Base-by-base conservation (phyloP, 2,329 filamentous ascomycete genomes). In the Saccharata proteae region DNA sequence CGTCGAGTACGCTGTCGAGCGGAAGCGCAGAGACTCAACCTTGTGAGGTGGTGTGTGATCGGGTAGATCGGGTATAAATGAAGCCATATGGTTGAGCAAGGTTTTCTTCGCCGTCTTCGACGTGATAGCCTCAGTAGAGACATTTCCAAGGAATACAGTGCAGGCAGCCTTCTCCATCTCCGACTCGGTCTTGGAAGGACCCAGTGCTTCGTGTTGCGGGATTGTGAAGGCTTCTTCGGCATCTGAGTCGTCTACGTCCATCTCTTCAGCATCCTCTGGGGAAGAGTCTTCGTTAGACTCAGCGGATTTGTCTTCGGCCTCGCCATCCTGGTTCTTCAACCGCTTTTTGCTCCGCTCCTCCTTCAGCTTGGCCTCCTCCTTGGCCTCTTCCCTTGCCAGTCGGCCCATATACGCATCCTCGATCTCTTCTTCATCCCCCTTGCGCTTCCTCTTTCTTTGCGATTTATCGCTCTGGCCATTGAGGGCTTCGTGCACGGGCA, bases 81-180 rank as follows among this genome's bases (percentile, higher is more conserved):
- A 84, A n/a, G 71, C 67, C 26, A 94, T 71, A 53, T 94, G 83
- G 24, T 69, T 64, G 42, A 83, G 62, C 17, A 94, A 69, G 3
- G 69, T 69, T 62, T 84, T 92, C 59, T 83, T 85, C 19, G 77
- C 78, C 2, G 75, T 59, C 49, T 92, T 92, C 16, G 80, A 85
- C 29, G 75, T 80, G 47, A 96, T 83, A 24, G 83, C 84, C 31
- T 78, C 66, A 14, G 71, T 77, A 10, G 85, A 85, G 26, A 98
- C 83, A 48, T 98, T 98, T 47, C 81, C 80, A 9, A 98, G 64
- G 59, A 96, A 98, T 24, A 96, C 75, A 5, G 90, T 98, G 35
- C 90, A 80, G 36, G 73, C 72, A 6, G 88, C 81, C 61, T 93
- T 93, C 36, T 92, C 82, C 3, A 92, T 46, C 41, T 92, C 81